Evolutionary conservation across 2,329 filamentous ascomycete species (phyloP), one percentile per base, ranked within the genome.

Genomic region (Trematosphaeria pertusa): DNA sequence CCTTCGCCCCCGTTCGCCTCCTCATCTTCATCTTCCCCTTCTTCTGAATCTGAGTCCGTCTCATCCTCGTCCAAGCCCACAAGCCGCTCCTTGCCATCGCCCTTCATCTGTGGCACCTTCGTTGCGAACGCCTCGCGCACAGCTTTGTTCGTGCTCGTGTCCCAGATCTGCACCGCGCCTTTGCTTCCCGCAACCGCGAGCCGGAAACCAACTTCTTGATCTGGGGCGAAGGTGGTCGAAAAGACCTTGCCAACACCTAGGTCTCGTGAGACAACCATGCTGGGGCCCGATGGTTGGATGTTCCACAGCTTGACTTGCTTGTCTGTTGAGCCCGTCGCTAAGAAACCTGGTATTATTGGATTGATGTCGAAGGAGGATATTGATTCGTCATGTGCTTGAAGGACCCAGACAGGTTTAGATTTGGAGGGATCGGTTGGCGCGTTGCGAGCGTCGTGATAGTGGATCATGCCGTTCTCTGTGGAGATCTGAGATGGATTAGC

Each of bases 291-390:
- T 10, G 87, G 73, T 60, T 87, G 83, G 46, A 97, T 85, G 74
- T 96, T 96, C 94, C 94, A 99, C 46, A 99, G 80, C 80, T 99
- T 99, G 62, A 97, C 91, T 5, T 88, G 89, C 78, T 91, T 93
- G 78, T 99, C 94, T 11, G 89, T 92, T 2, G 91, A 96, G 3
- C 92, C 94, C 0, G 94, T 97, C 11, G 85, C 94, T 74, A 99
- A 83, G 80, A 90, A 97, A 33, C 94, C 94, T 1, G 94, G 93
- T 49, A 99, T 91, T 38, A 86, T 78, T 3, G 87, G 81, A 78
- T 97, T 97, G 75, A 97, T 83, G 71, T 96, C 92, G 70, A 99
- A 97, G 0, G 91, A 87, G 7, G 91, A 96, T 34, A 97, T 82
- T 3, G 90, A 89, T 72, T 93, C 87, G 70, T 97, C 91, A 76